Conservation (phyloP, 1,284 basidiomycete species). For the Apiotrichum gracile region DNA sequence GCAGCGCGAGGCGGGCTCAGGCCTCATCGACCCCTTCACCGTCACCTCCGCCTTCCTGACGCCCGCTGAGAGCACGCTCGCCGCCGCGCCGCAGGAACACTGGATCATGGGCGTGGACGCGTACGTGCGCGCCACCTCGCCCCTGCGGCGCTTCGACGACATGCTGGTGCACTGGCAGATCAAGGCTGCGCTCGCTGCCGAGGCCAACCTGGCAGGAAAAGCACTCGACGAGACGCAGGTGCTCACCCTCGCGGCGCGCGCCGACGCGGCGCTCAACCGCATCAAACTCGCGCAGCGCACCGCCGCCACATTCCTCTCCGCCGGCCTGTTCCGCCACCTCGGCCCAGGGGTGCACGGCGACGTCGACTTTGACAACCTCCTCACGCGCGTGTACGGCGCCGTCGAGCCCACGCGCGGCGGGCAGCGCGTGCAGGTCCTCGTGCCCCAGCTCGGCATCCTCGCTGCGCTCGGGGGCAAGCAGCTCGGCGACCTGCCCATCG, state of each 20-base stretch:
- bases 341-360: too few species aligned
- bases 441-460: background rate
- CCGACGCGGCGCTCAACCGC: constrained; percentile 18
- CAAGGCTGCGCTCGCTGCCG: constrained; percentile 59
- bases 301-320: constrained; percentile 20
- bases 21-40: background rate
- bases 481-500: constrained; percentile 3
- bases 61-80: background rate
- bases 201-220: constrained; percentile 15
- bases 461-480: background rate
- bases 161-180: constrained; percentile 90
- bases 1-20: background rate
- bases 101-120: constrained; percentile 66
- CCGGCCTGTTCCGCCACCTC: too few species aligned
- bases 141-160: constrained; percentile 79
- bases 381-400: background rate
- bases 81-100: constrained; percentile 49
- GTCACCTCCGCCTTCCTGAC: background rate
- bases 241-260: constrained; percentile 10
- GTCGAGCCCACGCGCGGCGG: background rate
- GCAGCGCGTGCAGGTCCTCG: background rate
- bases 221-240: too few species aligned
- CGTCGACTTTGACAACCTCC: background rate
- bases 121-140: constrained; percentile 81
- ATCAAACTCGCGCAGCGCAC: constrained; percentile 15